These are phyloP conservation scores for Barnettozyma wickerhamii DNA, from an alignment of 805 yeast species.

Conservation along the genomic window DNA sequence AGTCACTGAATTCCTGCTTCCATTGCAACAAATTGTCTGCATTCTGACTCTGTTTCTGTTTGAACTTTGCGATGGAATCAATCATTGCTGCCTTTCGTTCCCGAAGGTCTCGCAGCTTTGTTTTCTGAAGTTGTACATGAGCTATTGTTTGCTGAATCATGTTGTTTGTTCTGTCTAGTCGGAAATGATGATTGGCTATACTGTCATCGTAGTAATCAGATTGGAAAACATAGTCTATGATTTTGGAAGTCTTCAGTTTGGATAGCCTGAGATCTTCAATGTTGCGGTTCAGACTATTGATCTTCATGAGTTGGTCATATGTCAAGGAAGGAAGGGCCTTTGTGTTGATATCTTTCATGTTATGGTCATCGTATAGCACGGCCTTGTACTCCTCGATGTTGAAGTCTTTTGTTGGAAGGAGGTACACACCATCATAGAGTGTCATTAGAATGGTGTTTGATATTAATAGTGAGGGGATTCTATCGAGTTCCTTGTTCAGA, in stretches of 20 bases:
- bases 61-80: conserved; percentile 3
- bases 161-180: conserved; percentile 6
- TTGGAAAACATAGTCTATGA: conserved; percentile 11
- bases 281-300: conserved; percentile 34
- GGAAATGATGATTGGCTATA: conserved; percentile 9
- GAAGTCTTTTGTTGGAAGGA: conserved; percentile 11
- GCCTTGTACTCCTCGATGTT: conserved; percentile 10
- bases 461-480: conserved; percentile 13
- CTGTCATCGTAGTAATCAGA: conserved; percentile 8
- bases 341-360: conserved; percentile 2
- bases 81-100: conserved; percentile 9
- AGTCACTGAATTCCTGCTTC: conserved; percentile 16
- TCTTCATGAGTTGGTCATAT: conserved; percentile 38
- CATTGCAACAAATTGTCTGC: background rate
- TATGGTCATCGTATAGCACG: conserved; percentile 3
- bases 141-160: conserved; percentile 9
- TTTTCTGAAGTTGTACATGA: conserved; percentile 5
- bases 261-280: conserved; percentile 29
- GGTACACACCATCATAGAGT: conserved; percentile 29
- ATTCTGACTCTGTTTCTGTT: conserved; percentile 1
- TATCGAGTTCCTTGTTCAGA: conserved; percentile 27
- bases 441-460: conserved; percentile 25
- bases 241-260: conserved; percentile 13
- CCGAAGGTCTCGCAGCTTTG: conserved; percentile 12
- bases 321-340: conserved; percentile 26